Conservation (phyloP, 1,284 basidiomycete genomes). For the Porogramme epimiltina region DNA sequence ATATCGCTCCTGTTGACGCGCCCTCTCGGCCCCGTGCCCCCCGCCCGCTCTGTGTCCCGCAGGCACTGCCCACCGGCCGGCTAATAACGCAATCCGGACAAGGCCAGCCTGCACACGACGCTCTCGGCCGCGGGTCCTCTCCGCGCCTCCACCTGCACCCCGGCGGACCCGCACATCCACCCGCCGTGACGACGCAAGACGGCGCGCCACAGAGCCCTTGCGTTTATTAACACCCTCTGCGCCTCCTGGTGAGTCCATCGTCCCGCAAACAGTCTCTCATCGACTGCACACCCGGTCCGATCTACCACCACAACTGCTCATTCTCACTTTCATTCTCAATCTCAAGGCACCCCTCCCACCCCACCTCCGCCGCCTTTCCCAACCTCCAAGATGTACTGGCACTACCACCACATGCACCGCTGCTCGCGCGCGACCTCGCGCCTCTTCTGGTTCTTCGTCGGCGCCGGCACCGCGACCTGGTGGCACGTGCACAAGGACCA, state of each 20-base stretch:
- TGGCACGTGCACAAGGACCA: slow-evolving; percentile 39
- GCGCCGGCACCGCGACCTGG: slow-evolving; percentile 52
- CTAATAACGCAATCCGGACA: too few species aligned
- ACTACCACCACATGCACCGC: slow-evolving; percentile 33
- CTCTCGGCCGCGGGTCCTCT: background rate
- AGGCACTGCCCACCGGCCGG: background rate
- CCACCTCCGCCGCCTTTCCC: background rate
- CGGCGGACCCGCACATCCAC: background rate
- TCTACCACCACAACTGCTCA: background rate
- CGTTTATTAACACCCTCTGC: background rate
- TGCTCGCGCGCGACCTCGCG: slow-evolving; percentile 49
- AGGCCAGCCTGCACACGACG: background rate
- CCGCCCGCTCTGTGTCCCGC: background rate
- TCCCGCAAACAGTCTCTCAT: background rate
- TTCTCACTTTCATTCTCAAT: background rate
- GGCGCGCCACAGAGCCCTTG: background rate
- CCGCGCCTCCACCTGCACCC: background rate
- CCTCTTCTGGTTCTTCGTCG: slow-evolving; percentile 67
- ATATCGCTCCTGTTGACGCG: slow-evolving; percentile 1
- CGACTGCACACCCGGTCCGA: background rate
- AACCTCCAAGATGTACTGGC: slow-evolving; percentile 34
- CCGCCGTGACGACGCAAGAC: background rate
- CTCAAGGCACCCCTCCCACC: background rate
- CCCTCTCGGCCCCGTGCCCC: background rate
- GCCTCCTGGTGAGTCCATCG: background rate